Percentiles rank a stretch among this genome's conserved stretches.
Conservation (phyloP, 2,329 filamentous ascomycete genomes). For the Fusarium poae region DNA sequence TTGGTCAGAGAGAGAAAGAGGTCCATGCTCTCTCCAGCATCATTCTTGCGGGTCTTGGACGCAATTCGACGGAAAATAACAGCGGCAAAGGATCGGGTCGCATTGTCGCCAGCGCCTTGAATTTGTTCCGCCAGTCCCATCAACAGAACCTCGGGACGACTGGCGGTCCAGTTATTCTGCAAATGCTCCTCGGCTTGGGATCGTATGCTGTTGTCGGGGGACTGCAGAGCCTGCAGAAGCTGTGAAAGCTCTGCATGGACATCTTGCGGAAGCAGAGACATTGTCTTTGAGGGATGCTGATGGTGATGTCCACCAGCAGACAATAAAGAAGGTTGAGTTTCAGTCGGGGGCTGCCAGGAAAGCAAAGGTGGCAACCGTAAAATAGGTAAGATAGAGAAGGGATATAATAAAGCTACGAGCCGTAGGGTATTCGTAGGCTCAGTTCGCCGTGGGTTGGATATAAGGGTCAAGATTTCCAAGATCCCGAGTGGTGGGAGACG, state of each 20-base stretch:
- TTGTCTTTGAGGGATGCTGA: constrained; percentile 56
- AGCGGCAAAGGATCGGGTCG: constrained; percentile 90
- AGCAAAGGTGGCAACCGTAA: constrained; percentile 7
- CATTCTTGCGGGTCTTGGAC: constrained; percentile 85
- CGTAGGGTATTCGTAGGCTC: constrained; percentile 39
- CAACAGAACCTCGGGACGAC: constrained; percentile 86
- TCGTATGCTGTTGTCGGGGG: constrained; percentile 87
- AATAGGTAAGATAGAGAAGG: background rate
- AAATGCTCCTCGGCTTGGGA: constrained; percentile 91
- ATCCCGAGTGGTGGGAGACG: constrained; percentile 45
- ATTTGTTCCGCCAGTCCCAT: constrained; percentile 97
- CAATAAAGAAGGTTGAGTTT: constrained; percentile 33
- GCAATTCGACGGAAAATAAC: constrained; percentile 96
- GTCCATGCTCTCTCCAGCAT: constrained; percentile 79
- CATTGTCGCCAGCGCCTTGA: constrained; percentile 78
- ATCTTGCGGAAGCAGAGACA: constrained; percentile 90
- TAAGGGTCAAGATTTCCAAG: constrained; percentile 43
- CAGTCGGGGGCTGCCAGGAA: constrained; percentile 26
- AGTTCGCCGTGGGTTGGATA: constrained; percentile 32
- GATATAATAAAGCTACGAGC: constrained; percentile 37
- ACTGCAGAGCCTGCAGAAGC: constrained; percentile 89
- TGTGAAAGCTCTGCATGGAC: constrained; percentile 86
- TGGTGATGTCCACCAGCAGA: constrained; percentile 52
- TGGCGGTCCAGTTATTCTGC: constrained; percentile 87
- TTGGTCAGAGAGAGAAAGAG: constrained; percentile 84